A percentile compares a stretch with the other conserved stretches of the same genome.
Conservation (phyloP, 257 asterid species). For the Solanum acaule region DNA sequence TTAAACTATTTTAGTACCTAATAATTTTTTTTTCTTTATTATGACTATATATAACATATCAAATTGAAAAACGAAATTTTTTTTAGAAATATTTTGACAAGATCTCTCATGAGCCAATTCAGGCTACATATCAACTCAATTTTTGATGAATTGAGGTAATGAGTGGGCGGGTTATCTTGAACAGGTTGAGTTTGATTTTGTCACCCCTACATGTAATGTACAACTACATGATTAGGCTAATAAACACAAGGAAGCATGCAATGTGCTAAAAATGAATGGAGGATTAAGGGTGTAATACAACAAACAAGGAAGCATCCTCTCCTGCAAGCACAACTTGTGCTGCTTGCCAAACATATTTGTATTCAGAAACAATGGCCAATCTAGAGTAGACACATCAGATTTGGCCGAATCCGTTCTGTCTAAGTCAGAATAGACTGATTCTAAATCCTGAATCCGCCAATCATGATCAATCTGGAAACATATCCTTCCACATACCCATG, state of each 20-base stretch:
- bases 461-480: neutral
- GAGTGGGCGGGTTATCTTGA: no score
- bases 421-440: neutral
- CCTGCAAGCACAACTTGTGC: neutral
- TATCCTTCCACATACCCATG: neutral
- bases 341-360: neutral
- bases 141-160: no score
- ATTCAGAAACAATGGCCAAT: neutral
- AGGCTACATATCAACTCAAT: no score
- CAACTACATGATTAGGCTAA: neutral
- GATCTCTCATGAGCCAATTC: no score
- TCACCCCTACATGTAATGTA: neutral
- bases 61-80: no score
- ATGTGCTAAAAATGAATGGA: neutral
- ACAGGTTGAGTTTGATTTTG: no score
- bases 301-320: neutral
- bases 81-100: no score
- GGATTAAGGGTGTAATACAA: neutral
- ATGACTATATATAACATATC: no score
- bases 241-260: neutral
- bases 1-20: no score
- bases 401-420: neutral
- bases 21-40: no score
- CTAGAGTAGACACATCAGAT: neutral
- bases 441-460: neutral